These are phyloP conservation scores for Magnusiomyces magnusii DNA, from an alignment of 1,139 yeast genomes.

Conservation along the genomic window DNA sequence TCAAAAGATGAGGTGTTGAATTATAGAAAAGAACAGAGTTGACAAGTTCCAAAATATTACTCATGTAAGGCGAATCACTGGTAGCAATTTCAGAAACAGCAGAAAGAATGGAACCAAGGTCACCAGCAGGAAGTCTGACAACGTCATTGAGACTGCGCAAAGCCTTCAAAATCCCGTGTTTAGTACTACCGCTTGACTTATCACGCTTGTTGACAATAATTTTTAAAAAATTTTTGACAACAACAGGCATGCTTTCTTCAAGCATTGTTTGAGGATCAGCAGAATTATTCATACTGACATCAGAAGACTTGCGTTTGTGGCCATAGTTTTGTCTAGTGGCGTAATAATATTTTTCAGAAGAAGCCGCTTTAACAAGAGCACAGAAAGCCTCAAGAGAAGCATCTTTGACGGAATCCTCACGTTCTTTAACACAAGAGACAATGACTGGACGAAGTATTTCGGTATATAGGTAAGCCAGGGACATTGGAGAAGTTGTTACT, in stretches of 20 bases:
- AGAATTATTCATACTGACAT: slow-evolving; percentile 29
- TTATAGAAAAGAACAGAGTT: slow-evolving; percentile 18
- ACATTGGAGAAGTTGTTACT: slow-evolving; percentile 33
- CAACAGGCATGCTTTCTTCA: slow-evolving; percentile 18
- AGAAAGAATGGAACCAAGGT: slow-evolving; percentile 12
- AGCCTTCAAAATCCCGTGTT: slow-evolving; percentile 19
- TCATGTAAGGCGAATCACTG: slow-evolving; percentile 10
- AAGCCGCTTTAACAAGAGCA: slow-evolving; percentile 25
- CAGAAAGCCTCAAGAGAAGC: slow-evolving; percentile 32
- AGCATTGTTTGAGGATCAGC: slow-evolving; percentile 24
- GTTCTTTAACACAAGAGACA: slow-evolving; percentile 30
- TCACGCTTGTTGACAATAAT: slow-evolving; percentile 16
- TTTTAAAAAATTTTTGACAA: slow-evolving; percentile 20
- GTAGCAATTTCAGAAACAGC: slow-evolving; percentile 13
- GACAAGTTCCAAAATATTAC: slow-evolving; percentile 23
- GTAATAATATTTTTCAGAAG: slow-evolving; percentile 25
- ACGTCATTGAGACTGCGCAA: slow-evolving; percentile 18
- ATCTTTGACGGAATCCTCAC: slow-evolving; percentile 36
- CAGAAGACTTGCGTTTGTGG: slow-evolving; percentile 32
- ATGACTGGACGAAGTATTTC: slow-evolving; percentile 28
- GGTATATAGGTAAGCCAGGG: slow-evolving; percentile 22
- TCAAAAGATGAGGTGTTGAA: slow-evolving; percentile 15
- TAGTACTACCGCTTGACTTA: slow-evolving; percentile 16
- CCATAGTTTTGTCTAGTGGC: slow-evolving; percentile 22
- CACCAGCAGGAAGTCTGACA: slow-evolving; percentile 15